These are phyloP conservation scores for Elymus sibiricus DNA, from an alignment of 176 grass and related monocot species.

Conservation along the genomic window DNA sequence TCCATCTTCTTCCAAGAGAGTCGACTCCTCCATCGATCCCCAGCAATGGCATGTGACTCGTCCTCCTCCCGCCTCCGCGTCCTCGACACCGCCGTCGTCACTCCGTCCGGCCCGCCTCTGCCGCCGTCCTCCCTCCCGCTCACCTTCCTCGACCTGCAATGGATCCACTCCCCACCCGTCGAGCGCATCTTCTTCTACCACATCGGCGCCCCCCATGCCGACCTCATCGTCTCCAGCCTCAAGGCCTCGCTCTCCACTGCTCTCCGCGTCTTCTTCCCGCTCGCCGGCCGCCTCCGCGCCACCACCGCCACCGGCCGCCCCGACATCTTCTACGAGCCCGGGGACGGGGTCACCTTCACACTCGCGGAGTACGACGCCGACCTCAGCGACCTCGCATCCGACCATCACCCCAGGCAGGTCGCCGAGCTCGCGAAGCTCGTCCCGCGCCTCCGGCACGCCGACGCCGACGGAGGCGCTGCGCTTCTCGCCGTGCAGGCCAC, in stretches of 20 bases:
- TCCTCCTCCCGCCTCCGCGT: background rate
- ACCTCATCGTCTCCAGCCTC: background rate
- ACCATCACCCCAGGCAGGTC: background rate
- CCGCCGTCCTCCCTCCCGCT: background rate
- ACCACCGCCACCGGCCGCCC: background rate
- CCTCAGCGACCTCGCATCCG: background rate
- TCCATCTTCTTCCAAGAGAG: no score
- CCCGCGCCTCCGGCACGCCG: background rate
- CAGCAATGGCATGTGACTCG: background rate
- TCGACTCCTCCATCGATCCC: background rate
- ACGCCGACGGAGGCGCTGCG: background rate
- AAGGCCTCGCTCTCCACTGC: background rate
- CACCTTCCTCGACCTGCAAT: background rate
- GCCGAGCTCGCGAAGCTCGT: background rate
- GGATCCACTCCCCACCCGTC: background rate
- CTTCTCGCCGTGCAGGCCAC: background rate
- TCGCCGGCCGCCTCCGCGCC: background rate
- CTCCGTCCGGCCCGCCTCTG: background rate
- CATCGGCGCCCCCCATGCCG: background rate
- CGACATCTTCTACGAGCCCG: background rate
- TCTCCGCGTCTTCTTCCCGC: background rate
- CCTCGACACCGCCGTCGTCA: background rate
- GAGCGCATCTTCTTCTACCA: background rate
- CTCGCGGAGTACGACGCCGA: background rate
- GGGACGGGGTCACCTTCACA: background rate